These are phyloP conservation scores for Colletotrichum sublineola DNA, from an alignment of 2,329 filamentous ascomycete species.

Conservation along the genomic window DNA sequence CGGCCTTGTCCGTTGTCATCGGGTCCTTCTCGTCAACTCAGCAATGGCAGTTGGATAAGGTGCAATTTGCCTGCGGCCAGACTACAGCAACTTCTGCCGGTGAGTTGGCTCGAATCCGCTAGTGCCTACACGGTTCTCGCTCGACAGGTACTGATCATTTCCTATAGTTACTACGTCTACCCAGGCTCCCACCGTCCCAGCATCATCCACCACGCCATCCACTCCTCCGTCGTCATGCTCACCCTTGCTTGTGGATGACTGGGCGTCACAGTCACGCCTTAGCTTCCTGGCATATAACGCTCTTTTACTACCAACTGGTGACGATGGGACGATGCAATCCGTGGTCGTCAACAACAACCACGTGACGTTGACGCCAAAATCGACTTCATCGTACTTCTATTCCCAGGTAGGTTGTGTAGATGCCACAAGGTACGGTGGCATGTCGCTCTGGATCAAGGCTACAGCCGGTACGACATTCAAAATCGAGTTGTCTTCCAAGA, in stretches of 20 bases:
- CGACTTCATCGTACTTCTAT: slow-evolving; percentile 68
- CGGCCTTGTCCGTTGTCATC: slow-evolving; percentile 61
- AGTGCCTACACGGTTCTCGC: not conserved
- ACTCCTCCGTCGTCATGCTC: slow-evolving; percentile 50
- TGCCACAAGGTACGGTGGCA: slow-evolving; percentile 65
- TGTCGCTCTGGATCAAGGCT: slow-evolving; percentile 68
- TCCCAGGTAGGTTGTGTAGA: slow-evolving; percentile 68
- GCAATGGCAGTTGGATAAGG: slow-evolving; percentile 61
- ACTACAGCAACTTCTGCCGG: slow-evolving; percentile 33
- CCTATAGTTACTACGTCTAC: slow-evolving; percentile 17
- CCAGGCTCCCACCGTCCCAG: slow-evolving; percentile 14
- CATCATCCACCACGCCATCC: slow-evolving; percentile 18
- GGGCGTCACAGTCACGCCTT: slow-evolving; percentile 71
- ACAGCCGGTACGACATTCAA: slow-evolving; percentile 63
- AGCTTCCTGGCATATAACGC: slow-evolving; percentile 74
- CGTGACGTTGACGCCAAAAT: slow-evolving; percentile 64
- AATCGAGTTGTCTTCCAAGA: slow-evolving; percentile 64
- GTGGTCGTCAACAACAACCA: slow-evolving; percentile 65
- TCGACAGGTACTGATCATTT: slow-evolving; percentile 15
- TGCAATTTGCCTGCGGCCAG: slow-evolving; percentile 59
- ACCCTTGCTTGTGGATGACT: slow-evolving; percentile 68
- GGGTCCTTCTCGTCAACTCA: slow-evolving; percentile 50
- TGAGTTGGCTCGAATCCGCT: slow-evolving; percentile 28
- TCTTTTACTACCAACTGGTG: slow-evolving; percentile 66
- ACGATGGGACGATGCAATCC: slow-evolving; percentile 69